These are phyloP conservation scores for Tetraselmis striata DNA, from an alignment of 139 green algal species.

Conservation along the genomic window DNA sequence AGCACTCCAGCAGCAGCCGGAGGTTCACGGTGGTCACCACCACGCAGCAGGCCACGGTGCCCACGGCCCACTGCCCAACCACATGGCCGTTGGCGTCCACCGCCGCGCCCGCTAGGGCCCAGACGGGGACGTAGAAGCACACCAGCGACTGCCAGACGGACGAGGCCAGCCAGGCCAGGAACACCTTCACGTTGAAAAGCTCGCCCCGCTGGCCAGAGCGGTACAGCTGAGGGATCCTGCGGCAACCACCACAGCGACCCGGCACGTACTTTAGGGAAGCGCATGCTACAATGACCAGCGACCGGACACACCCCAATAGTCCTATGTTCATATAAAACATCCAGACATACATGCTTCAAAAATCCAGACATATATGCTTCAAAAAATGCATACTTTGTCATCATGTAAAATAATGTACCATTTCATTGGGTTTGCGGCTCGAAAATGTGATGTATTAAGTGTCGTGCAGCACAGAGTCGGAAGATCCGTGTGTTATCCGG, in stretches of 20 bases:
- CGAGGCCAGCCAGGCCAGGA: conserved; percentile 34
- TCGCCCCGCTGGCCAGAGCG: conserved; percentile 24
- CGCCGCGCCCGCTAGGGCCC: neutral
- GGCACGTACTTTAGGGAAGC: conserved; percentile 19
- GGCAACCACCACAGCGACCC: too few species aligned
- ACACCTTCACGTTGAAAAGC: conserved; percentile 31
- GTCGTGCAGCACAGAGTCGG: too few species aligned
- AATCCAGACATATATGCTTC: neutral
- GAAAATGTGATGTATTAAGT: too few species aligned
- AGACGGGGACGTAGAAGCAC: conserved; percentile 15
- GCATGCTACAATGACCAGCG: neutral
- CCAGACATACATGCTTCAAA: too few species aligned
- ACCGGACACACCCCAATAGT: neutral
- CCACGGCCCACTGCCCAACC: conserved; percentile 29
- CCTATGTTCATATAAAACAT: too few species aligned
- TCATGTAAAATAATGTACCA: too few species aligned
- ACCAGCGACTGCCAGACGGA: conserved; percentile 19
- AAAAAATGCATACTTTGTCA: too few species aligned
- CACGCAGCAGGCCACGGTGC: conserved; percentile 33
- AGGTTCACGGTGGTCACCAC: conserved; percentile 47
- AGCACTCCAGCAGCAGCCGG: conserved; percentile 27
- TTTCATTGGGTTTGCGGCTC: too few species aligned
- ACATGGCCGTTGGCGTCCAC: conserved; percentile 17
- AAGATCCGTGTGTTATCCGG: too few species aligned
- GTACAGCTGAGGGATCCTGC: conserved; percentile 48